phyloP scores from a whole-genome alignment of 140 eudicot species.

The Artemisia princeps region DNA sequence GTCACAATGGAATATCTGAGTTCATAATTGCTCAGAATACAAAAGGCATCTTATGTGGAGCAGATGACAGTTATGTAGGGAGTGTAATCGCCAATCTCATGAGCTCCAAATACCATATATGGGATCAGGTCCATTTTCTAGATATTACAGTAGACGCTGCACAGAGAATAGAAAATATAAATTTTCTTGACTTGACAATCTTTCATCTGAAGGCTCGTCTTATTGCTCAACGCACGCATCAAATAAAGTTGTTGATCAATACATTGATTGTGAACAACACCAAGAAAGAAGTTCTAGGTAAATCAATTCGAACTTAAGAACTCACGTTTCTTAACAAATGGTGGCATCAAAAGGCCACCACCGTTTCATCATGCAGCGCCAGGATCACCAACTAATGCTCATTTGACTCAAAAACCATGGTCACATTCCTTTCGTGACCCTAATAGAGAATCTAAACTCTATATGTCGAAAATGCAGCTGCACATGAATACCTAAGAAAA shows the following conservation, averaged over 20 bases:
- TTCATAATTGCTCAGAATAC: constrained; percentile 63
- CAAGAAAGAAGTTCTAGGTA: no score
- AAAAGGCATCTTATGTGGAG: constrained; percentile 43
- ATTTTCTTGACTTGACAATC: constrained; percentile 28
- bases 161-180: constrained; percentile 30
- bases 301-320: no score
- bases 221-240: constrained; percentile 63
- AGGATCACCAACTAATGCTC: no score
- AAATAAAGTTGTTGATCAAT: constrained; percentile 38
- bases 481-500: no score
- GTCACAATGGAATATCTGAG: constrained; percentile 68
- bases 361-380: no score
- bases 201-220: constrained; percentile 58
- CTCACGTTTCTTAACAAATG: no score
- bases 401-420: no score
- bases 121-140: constrained; percentile 66
- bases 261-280: no score
- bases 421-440: no score
- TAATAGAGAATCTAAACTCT: not conserved
- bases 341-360: no score
- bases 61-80: constrained; percentile 75
- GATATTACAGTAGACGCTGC: constrained; percentile 23
- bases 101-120: no score
- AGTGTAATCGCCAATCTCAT: constrained; percentile 64
- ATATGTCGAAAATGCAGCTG: no score